These are phyloP conservation scores for Phytophthora citrophthora DNA, from an alignment of 352 stramenopile species.

Conservation along the genomic window DNA sequence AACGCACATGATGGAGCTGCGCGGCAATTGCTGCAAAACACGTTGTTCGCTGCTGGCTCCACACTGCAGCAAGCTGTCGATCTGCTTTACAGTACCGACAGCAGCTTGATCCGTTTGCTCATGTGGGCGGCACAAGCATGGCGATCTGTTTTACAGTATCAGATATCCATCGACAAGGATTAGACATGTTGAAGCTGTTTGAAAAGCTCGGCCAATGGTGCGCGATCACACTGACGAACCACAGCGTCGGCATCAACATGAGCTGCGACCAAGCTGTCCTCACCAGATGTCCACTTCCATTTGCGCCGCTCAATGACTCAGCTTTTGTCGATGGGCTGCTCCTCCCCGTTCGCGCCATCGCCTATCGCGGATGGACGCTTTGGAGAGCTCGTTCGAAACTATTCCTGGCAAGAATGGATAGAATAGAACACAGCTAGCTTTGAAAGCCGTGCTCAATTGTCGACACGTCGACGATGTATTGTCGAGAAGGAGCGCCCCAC, in stretches of 20 bases:
- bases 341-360: constrained; percentile 26
- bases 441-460: neutral
- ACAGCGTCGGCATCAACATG: constrained; percentile 6
- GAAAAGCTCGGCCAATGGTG: neutral
- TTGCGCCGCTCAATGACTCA: constrained; percentile 10
- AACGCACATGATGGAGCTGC: too few species aligned
- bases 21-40: neutral
- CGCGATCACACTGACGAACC: neutral
- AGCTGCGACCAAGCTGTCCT: constrained; percentile 4
- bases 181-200: constrained; percentile 11
- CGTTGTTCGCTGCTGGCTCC: neutral
- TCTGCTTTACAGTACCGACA: constrained; percentile 28
- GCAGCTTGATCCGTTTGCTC: too few species aligned
- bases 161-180: neutral
- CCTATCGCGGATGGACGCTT: constrained; percentile 25
- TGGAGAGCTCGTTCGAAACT: constrained; percentile 8
- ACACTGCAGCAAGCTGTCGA: constrained; percentile 3
- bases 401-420: constrained; percentile 1
- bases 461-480: neutral
- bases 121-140: neutral
- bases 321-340: constrained; percentile 19
- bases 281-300: constrained; percentile 15
- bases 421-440: too few species aligned
- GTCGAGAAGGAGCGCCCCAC: constrained; percentile 3
- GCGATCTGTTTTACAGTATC: constrained; percentile 28